A percentile compares a stretch with the other conserved stretches of the same genome.
Conservation (phyloP, 179 eudicot genomes). For the Silene coronaria region DNA sequence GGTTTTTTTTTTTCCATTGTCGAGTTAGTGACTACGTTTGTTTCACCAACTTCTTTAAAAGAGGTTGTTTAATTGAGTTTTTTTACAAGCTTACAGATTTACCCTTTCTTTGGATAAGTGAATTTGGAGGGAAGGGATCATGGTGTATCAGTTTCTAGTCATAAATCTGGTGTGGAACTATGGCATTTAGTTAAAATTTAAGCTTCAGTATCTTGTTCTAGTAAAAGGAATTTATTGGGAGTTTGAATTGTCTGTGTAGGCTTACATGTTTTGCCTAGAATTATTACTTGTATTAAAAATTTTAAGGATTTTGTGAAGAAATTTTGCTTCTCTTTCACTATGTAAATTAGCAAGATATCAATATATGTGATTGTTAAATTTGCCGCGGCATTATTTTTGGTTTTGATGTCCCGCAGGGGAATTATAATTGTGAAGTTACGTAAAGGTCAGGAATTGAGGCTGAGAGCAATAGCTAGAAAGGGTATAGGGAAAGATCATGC, state of each 20-base stretch:
- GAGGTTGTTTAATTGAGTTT: not conserved
- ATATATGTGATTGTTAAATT: conserved; percentile 8
- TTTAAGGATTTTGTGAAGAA: not conserved
- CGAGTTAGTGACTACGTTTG: not conserved
- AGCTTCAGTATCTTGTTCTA: too few species aligned
- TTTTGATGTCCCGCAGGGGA: conserved; percentile 46
- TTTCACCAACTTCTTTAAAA: not conserved
- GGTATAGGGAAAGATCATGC: conserved; percentile 98
- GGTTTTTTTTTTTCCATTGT: too few species aligned
- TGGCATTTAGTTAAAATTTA: too few species aligned
- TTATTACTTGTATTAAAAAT: too few species aligned
- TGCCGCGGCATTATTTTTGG: not conserved
- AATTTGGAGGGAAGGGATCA: not conserved
- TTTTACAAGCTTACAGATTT: not conserved
- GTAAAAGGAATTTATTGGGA: not conserved
- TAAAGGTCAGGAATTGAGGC: conserved; percentile 83
- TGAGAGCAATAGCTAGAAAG: conserved; percentile 94
- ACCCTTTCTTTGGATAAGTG: not conserved
- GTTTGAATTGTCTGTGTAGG: not conserved
- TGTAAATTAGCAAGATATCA: not conserved
- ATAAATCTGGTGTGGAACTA: not conserved
- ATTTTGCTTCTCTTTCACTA: not conserved
- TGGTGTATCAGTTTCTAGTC: not conserved
- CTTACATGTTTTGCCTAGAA: not conserved
- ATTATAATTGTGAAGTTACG: conserved; percentile 87